Percentiles rank a stretch among this genome's conserved stretches.
phyloP scores from a whole-genome alignment of 2,329 filamentous ascomycete genomes.

The Monilinia fructicola region DNA sequence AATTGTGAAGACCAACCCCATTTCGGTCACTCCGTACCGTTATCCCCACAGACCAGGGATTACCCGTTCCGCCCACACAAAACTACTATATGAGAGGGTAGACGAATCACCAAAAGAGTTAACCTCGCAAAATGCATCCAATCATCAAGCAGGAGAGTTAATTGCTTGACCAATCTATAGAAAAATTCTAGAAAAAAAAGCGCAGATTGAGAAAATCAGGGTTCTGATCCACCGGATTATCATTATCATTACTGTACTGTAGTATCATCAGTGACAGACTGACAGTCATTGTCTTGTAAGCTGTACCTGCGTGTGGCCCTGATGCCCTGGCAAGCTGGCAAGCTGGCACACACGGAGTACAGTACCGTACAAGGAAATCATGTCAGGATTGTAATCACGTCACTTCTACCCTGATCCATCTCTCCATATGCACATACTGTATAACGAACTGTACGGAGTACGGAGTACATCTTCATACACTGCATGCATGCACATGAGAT shows the following conservation, averaged over 20 bases:
- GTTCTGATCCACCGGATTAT: conserved; percentile 8
- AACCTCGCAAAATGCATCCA: not conserved
- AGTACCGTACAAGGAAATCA: not conserved
- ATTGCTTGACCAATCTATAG: not conserved
- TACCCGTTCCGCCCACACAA: not conserved
- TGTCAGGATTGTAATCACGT: not conserved
- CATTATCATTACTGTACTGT: too few relatives aligned
- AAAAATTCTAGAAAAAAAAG: conserved; percentile 14
- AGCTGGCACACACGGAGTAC: too few relatives aligned
- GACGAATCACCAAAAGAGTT: not conserved
- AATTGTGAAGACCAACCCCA: not conserved
- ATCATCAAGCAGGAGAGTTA: not conserved
- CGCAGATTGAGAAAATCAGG: conserved; percentile 4
- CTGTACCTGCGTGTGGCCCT: conserved; percentile 16
- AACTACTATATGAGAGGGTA: too few relatives aligned
- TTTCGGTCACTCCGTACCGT: conserved; percentile 10
- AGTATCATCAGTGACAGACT: not conserved
- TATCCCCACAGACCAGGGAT: not conserved
- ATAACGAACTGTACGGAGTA: too few relatives aligned
- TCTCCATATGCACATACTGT: not conserved
- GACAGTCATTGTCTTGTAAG: not conserved
- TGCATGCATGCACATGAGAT: not conserved
- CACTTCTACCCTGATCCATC: conserved; percentile 9
- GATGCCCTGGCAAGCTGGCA: too few relatives aligned
- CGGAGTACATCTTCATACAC: not conserved